phyloP scores from a whole-genome alignment of 495 filamentous ascomycete genomes.

The Friedmanniomyces simplex region DNA sequence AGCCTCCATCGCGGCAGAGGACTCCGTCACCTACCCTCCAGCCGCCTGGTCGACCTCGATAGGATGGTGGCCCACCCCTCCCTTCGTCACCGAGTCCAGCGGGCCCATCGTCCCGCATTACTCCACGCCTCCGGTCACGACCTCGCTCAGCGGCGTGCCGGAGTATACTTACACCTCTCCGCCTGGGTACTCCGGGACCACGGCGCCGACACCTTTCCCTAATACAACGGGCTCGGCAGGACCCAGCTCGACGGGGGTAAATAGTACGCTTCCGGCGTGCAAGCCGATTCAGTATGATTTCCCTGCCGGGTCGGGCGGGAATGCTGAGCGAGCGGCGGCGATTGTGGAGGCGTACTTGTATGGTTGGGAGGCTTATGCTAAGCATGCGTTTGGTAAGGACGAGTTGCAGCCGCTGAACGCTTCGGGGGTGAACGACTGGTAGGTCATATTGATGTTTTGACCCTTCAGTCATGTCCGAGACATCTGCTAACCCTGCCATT shows the following conservation, averaged over 20 bases:
- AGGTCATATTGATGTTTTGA: background rate
- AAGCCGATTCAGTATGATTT: slow-evolving; percentile 18
- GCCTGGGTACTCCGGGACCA: background rate
- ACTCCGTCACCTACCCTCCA: background rate
- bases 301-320: slow-evolving; percentile 12
- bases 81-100: slow-evolving; percentile 2
- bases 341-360: slow-evolving; percentile 12
- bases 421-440: slow-evolving; percentile 10
- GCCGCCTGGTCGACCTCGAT: background rate
- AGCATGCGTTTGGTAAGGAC: slow-evolving; percentile 17
- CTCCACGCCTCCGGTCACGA: slow-evolving; percentile 1
- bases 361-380: slow-evolving; percentile 13
- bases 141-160: slow-evolving; percentile 5
- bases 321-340: slow-evolving; percentile 11
- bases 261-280: slow-evolving; percentile 9
- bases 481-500: too few species aligned
- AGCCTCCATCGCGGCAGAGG: background rate
- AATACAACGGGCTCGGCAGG: slow-evolving; percentile 7
- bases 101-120: slow-evolving; percentile 1
- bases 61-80: slow-evolving; percentile 5
- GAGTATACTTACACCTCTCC: slow-evolving; percentile 8
- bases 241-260: background rate
- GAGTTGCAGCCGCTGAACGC: slow-evolving; percentile 14
- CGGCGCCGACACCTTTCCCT: background rate
- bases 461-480: too few species aligned